Base-by-base conservation (phyloP, 1,139 yeast species). In the Hemisphaericaspora subhashii region DNA sequence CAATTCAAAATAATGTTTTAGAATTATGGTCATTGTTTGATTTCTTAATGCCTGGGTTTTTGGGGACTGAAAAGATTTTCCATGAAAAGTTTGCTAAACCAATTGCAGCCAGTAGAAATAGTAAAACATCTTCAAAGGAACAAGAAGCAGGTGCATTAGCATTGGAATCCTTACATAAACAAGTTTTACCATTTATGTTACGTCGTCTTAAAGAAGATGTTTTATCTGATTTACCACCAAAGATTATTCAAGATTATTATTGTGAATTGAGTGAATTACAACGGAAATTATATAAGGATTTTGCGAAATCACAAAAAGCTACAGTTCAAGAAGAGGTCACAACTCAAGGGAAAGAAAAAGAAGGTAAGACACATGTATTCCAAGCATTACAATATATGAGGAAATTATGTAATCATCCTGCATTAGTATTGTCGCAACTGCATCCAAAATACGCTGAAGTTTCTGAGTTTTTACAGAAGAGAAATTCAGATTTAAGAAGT, bases 121-220 rank as follows among this genome's bases (percentile, higher is more conserved):
- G 92, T 50, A 92, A 92, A 57, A 82, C 92, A 0, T 86, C 96
- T 2, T 85, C 95, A 0, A 90, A 83, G 53, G 98, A 94, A 53
- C 98, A 92, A 61, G 99, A 94, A 58, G 90, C 92, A 1, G 98
- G 98, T 34, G 96, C 97, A 0, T 70, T 94, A 51, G 98, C 98
- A 0, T 68, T 94, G 48, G 98, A 94, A 55, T 94, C 97, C 0
- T 72, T 94, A 44, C 99, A 94, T 63, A 92, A 92, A 54, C 99
- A 94, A 53, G 98, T 89, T 0, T 71, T 94, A 39, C 99, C 99
- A 21, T 94, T 94, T 60, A 83, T 94, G 88, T 70, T 94, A 51
- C 83, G 99, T 61, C 83, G 99, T 58, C 74, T 94, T 53, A 94
- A 94, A 58, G 98, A 94, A 58, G 98, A 94, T 54, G 99, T 94